Base-by-base conservation (phyloP, 495 filamentous ascomycete genomes). In the Penicillium manginii region DNA sequence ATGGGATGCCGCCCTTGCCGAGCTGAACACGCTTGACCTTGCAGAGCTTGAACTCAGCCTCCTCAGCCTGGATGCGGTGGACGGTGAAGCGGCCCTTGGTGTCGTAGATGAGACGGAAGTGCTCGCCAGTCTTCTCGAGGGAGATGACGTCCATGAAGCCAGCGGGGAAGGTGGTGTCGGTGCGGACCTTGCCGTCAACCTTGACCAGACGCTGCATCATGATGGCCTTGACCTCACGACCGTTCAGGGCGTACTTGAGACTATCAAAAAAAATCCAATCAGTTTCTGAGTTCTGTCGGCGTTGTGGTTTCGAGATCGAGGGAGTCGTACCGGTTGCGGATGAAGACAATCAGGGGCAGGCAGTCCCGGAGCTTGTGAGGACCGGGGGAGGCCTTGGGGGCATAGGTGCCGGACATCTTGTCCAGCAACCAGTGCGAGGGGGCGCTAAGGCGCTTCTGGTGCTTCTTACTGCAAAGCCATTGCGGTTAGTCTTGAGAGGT, bases 81-180 rank as follows among this genome's bases (percentile, higher is more conserved):
- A 98, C 93, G 76, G 96, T 98, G 90, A 97, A 98, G 73, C 94
- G 94, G 66, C 94, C 94, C 89, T 98, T 98, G 85, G 96, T 98
- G 74, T 98, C 96, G 86, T 98, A 98, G 85, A 98, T 84, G 65
- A 98, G 91, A 73, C 94, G 93, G 91, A 98, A 98, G 88, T 96
- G 86, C 87, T 98, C 94, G 83, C 91, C 91, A 61, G 94, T 98
- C 91, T 98, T 98, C 80, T 98, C 94, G 79, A 98, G 91, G 67
- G 85, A 84, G 86, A 98, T 97, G 75, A 98, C 93, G 74, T 98
- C 96, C 96, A 97, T 97, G 86, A 94, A 98, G 69, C 94, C 94
- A 67, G 94, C 89, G 62, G 94, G 94, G 87, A 88, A 98, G 80
- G 94, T 98, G 67, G 85, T 81, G 82, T 98, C 94, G 77, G 96